Conservation (phyloP, 2,329 filamentous ascomycete species). For the Balansia obtecta region DNA sequence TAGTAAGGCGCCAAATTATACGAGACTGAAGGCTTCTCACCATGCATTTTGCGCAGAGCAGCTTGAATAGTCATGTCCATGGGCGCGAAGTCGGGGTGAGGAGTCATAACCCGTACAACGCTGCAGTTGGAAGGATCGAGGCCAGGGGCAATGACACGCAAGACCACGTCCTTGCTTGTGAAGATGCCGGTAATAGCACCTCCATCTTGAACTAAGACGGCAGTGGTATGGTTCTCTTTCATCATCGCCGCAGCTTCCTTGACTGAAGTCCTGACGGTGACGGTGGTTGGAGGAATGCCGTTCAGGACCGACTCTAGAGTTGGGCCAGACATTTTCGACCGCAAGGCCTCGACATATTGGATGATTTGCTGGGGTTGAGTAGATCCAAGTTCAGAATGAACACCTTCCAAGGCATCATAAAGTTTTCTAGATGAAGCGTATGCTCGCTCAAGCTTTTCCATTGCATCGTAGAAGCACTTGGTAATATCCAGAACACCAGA, state of each 20-base stretch:
- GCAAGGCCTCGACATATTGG: conserved; percentile 92
- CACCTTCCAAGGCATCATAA: conserved; percentile 93
- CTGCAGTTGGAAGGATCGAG: conserved; percentile 91
- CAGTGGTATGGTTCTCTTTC: conserved; percentile 98
- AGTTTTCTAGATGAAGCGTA: conserved; percentile 97
- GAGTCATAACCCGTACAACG: conserved; percentile 97
- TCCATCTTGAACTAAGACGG: conserved; percentile 90
- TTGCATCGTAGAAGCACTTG: conserved; percentile 99
- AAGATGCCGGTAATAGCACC: conserved; percentile 98
- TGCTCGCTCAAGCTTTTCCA: conserved; percentile 97
- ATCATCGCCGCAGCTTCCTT: conserved; percentile 91
- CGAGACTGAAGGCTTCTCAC: conserved; percentile 37
- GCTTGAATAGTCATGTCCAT: conserved; percentile 99
- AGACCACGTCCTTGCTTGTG: conserved; percentile 96
- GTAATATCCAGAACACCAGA: conserved; percentile 97
- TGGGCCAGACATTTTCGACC: conserved; percentile 93
- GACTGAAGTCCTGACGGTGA: conserved; percentile 90
- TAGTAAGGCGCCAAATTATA: not conserved
- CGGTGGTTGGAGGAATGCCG: conserved; percentile 82
- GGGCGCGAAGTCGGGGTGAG: conserved; percentile 95
- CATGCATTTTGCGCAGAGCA: conserved; percentile 97
- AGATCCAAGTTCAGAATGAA: conserved; percentile 90
- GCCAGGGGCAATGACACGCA: conserved; percentile 93
- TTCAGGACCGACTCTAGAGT: conserved; percentile 91
- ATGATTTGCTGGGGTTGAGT: conserved; percentile 98